A percentile compares a stretch with the other conserved stretches of the same genome.
Evolutionary conservation across 371 early-diverging fungal genomes (phyloP).

Genomic region (Mucor irregularis): DNA sequence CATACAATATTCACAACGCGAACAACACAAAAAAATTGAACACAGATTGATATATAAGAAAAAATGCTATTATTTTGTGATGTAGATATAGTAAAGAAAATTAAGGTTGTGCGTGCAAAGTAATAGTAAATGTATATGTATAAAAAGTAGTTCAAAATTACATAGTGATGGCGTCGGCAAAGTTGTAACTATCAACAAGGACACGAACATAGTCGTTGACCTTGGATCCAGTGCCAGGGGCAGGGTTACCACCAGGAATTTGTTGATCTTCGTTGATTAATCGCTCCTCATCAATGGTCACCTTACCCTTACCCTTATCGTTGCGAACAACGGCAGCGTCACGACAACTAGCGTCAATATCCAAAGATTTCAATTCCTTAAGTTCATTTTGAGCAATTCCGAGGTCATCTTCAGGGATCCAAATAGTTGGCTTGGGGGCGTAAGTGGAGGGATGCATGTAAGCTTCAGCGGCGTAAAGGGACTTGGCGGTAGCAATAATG

Average conservation of each 20-base stretch:
- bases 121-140: too few relatives aligned
- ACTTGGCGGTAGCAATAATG: constrained; percentile 11
- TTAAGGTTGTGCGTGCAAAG: too few relatives aligned
- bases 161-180: constrained; percentile 20
- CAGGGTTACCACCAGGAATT: constrained; percentile 16
- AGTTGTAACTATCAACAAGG: constrained; percentile 24
- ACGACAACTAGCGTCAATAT: constrained; percentile 17
- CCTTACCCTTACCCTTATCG: constrained; percentile 23
- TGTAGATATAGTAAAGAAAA: too few relatives aligned
- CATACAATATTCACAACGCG: too few relatives aligned
- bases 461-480: constrained; percentile 20
- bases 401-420: constrained; percentile 37
- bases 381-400: constrained; percentile 26
- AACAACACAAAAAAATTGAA: too few relatives aligned
- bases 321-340: constrained; percentile 23
- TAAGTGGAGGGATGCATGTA: constrained; percentile 33
- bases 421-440: constrained; percentile 22
- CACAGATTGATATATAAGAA: too few relatives aligned
- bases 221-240: constrained; percentile 8
- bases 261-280: constrained; percentile 16
- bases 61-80: too few relatives aligned
- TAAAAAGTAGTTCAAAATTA: too few relatives aligned
- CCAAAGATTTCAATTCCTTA: constrained; percentile 10
- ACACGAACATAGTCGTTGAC: constrained; percentile 27
- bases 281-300: constrained; percentile 29